Evolutionary conservation across 495 filamentous ascomycete species (phyloP).

Genomic region (Aspergillus heteromorphus): DNA sequence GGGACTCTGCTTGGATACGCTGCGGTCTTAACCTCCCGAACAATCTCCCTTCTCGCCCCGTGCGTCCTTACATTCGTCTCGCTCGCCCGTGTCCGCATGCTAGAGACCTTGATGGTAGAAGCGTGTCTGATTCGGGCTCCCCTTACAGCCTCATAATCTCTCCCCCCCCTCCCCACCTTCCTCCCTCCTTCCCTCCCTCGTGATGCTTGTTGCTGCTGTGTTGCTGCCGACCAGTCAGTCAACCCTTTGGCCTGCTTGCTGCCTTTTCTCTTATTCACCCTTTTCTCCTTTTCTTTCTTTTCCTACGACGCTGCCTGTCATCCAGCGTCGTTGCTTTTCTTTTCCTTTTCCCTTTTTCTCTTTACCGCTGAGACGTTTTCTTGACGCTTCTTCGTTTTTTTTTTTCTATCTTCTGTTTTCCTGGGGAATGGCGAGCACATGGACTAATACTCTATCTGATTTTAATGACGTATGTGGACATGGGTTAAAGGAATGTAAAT

Average conservation of each 20-base stretch:
- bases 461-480: slow-evolving; percentile 27
- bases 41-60: slow-evolving; percentile 19
- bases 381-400: slow-evolving; percentile 9
- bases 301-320: slow-evolving; percentile 3
- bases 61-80: slow-evolving; percentile 9
- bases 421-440: slow-evolving; percentile 7
- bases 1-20: background rate
- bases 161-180: too few species aligned
- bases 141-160: slow-evolving; percentile 10
- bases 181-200: too few species aligned
- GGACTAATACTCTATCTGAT: slow-evolving; percentile 13
- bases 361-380: background rate
- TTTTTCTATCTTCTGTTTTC: slow-evolving; percentile 3
- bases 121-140: slow-evolving; percentile 6
- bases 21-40: background rate
- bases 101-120: slow-evolving; percentile 25
- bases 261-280: slow-evolving; percentile 5
- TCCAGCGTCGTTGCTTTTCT: slow-evolving; percentile 9
- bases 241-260: slow-evolving; percentile 12
- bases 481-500: slow-evolving; percentile 38
- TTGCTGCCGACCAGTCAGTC: slow-evolving; percentile 7
- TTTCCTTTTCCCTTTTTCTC: too few species aligned
- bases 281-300: slow-evolving; percentile 14
- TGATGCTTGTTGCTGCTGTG: background rate
- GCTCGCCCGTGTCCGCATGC: slow-evolving; percentile 3